phyloP scores from a whole-genome alignment of 1,139 yeast genomes.

The Eremothecium cymbalariae region DNA sequence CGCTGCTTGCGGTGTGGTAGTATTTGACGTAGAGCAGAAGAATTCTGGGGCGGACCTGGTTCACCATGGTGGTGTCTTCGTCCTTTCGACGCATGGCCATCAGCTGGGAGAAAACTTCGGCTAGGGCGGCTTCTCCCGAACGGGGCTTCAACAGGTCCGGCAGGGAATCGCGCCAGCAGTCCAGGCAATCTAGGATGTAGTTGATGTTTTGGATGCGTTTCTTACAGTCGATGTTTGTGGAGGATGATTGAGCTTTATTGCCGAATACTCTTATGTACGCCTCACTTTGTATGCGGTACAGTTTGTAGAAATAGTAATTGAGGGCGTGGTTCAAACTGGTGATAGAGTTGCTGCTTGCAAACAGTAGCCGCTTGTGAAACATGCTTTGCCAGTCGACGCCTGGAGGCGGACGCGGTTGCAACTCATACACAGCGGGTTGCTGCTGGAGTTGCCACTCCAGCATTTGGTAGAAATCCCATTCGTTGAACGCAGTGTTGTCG shows the following conservation, averaged over 20 bases:
- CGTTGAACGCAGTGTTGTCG: constrained; percentile 8
- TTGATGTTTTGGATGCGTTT: constrained; percentile 2
- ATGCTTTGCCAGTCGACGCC: neutral
- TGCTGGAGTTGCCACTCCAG: neutral
- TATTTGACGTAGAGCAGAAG: constrained; percentile 1
- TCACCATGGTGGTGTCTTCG: constrained; percentile 1
- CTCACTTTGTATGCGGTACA: constrained; percentile 7
- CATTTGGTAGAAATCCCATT: constrained; percentile 9
- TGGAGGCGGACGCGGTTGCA: constrained; percentile 1
- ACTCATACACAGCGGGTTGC: neutral
- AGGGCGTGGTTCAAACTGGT: constrained; percentile 4
- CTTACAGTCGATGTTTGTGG: constrained; percentile 1
- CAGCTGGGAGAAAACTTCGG: neutral
- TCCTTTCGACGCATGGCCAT: constrained; percentile 1
- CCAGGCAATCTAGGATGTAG: constrained; percentile 5
- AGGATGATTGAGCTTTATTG: constrained; percentile 4
- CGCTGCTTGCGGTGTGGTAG: neutral
- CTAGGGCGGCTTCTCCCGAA: neutral
- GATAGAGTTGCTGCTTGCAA: neutral
- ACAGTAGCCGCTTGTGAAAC: neutral
- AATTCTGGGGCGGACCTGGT: neutral
- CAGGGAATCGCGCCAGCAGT: constrained; percentile 6
- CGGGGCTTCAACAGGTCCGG: constrained; percentile 3
- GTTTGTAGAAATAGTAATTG: constrained; percentile 5
- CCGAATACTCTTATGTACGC: constrained; percentile 8